phyloP scores from a whole-genome alignment of 768 basidiomycete genomes.

The Rhodotorula babjevae region DNA sequence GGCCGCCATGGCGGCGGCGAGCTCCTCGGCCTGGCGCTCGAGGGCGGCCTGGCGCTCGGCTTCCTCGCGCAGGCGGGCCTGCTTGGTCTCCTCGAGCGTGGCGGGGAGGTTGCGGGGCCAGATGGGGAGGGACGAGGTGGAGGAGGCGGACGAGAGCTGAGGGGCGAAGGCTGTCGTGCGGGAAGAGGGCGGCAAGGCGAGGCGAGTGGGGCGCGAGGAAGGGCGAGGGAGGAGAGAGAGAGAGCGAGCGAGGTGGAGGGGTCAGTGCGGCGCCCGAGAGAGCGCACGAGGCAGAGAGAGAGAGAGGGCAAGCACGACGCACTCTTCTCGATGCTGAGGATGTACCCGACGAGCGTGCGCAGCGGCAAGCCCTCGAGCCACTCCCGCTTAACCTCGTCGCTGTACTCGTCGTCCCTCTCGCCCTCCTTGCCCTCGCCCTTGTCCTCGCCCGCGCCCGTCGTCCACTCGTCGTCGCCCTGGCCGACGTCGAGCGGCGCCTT shows the following conservation, averaged over 20 bases:
- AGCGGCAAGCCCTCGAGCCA: slow-evolving; percentile 27
- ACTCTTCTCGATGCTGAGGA: slow-evolving; percentile 29
- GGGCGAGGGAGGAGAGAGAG: no score
- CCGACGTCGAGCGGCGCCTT: slow-evolving; percentile 3
- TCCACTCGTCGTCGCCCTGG: slow-evolving; percentile 3
- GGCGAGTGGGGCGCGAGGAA: not conserved
- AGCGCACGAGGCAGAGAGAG: not conserved
- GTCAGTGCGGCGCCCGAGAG: not conserved
- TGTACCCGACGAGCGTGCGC: slow-evolving; percentile 16
- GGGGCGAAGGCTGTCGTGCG: slow-evolving; percentile 8
- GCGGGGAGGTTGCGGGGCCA: slow-evolving; percentile 19
- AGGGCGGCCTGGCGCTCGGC: slow-evolving; percentile 18
- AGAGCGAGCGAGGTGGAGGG: no score
- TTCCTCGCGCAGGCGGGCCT: slow-evolving; percentile 1
- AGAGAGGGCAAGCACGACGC: not conserved
- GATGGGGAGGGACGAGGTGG: slow-evolving; percentile 19
- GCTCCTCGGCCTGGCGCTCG: slow-evolving; percentile 28
- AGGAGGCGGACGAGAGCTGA: not conserved
- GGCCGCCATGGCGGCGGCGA: slow-evolving; percentile 19
- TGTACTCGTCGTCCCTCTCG: not conserved
- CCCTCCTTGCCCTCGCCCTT: not conserved
- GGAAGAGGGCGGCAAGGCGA: not conserved
- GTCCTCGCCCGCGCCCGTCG: slow-evolving; percentile 3
- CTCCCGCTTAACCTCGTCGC: not conserved
- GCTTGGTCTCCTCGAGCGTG: not conserved